Evolutionary conservation across 768 basidiomycete species (phyloP), one percentile per base, ranked within the genome.

Genomic region (Trametes meyenii): DNA sequence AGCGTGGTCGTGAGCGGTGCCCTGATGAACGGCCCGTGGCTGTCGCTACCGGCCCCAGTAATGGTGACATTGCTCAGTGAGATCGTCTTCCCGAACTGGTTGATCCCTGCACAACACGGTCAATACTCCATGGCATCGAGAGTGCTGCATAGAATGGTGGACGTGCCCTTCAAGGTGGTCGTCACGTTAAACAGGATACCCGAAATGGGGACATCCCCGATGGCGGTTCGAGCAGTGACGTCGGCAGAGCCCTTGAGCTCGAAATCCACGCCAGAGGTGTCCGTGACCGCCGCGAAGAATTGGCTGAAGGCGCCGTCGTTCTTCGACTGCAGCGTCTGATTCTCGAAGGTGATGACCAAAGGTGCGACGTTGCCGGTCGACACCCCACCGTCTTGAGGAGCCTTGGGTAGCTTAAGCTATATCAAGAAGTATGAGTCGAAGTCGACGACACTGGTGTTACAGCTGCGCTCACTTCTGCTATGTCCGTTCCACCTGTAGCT

Each of bases 301-400:
- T 75, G 71, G 23, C 76, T 72, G 70, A 89, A 89, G 0, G 79
- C 84, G 5, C 62, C 78, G 42, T 83, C 71, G 60, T 86, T 78
- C 50, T 87, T 75, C 3, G 88, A 81, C 54, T 76, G 75, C 11
- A 90, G 72, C n/a, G 82, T 82, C 39, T 81, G 72, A 55, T 89
- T 71, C 5, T 79, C 69, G 76, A 87, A 90, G 19, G 78, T 75
- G 50, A 90, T 83, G 2, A 76, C 74, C 46, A 90, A 79, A 52
- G 82, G 76, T 3, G 80, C 89, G n/a, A 81, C 56, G 64, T 88
- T 87, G 24, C 89, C 88, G 0, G 87, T 90, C 23, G 88, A 89
- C 1, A 88, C 81, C 0, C 86, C 86, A 45, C 87, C 86, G 45
- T 77, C 74, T 13, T 79, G 79, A 38, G 80, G 65, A 29, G 74